Percentiles rank a stretch among this genome's conserved stretches.
Evolutionary conservation across 495 filamentous ascomycete species (phyloP).

Genomic region (Emericellopsis terricola): DNA sequence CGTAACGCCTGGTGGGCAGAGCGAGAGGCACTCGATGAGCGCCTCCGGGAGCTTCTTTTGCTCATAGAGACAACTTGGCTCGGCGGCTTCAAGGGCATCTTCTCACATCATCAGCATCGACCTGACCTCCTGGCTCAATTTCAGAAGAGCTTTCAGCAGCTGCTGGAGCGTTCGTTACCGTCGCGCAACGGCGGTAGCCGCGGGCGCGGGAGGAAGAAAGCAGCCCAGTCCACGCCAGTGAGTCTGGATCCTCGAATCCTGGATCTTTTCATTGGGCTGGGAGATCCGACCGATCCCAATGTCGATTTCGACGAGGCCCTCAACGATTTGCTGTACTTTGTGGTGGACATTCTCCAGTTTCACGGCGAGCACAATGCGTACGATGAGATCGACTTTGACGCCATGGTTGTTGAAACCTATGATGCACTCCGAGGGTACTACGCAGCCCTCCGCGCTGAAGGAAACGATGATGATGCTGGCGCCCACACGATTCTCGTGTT

Average conservation of each 20-base stretch:
- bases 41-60: conserved; percentile 57
- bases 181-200: conserved; percentile 40
- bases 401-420: conserved; percentile 65
- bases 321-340: conserved; percentile 83
- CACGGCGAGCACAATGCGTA: conserved; percentile 92
- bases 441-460: conserved; percentile 23
- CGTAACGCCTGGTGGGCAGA: conserved; percentile 81
- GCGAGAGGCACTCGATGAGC: conserved; percentile 58
- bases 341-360: conserved; percentile 92
- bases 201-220: conserved; percentile 24
- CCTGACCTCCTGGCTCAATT: conserved; percentile 51
- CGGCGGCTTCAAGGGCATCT: conserved; percentile 81
- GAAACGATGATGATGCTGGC: conserved; percentile 14
- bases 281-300: conserved; percentile 44
- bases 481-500: conserved; percentile 80
- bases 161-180: conserved; percentile 74
- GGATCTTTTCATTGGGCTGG: conserved; percentile 75
- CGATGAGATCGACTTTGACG: conserved; percentile 93
- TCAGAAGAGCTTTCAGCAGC: conserved; percentile 53
- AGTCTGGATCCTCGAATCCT: conserved; percentile 60
- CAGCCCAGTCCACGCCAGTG: conserved; percentile 26
- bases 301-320: conserved; percentile 67
- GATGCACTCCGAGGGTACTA: conserved; percentile 72
- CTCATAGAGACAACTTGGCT: conserved; percentile 90
- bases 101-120: conserved; percentile 49